Conservation (phyloP, 208 protist genomes). For the Trypanosoma mega region DNA sequence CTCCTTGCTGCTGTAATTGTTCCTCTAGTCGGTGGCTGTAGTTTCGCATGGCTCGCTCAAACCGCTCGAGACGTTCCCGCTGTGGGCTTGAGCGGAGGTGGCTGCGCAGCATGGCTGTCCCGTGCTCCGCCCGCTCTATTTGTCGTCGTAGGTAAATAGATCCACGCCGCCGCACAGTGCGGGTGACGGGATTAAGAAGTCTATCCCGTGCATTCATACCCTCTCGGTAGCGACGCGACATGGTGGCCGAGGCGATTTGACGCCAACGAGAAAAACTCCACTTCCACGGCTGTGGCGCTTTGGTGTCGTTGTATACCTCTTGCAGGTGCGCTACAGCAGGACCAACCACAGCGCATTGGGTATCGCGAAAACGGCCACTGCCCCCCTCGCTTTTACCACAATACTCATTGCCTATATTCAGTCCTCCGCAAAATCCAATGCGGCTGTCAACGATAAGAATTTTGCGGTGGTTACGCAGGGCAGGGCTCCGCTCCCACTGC, state of each 20-base stretch:
- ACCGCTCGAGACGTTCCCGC: conserved; percentile 21
- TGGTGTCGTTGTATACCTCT: conserved; percentile 86
- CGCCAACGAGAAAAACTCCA: conserved; percentile 71
- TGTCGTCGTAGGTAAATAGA: conserved; percentile 42
- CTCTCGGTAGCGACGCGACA: conserved; percentile 40
- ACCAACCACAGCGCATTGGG: conserved; percentile 74
- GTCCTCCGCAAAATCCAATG: conserved; percentile 90
- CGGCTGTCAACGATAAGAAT: conserved; percentile 80
- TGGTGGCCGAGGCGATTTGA: conserved; percentile 72
- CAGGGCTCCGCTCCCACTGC: conserved; percentile 78
- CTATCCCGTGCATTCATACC: conserved; percentile 32
- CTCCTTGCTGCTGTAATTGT: too few species aligned
- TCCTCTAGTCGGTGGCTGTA: too few species aligned
- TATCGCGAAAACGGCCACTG: conserved; percentile 84
- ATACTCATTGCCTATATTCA: conserved; percentile 94
- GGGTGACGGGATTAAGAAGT: conserved; percentile 24
- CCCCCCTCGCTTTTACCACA: conserved; percentile 65
- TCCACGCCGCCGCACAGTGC: conserved; percentile 23
- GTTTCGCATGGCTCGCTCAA: neutral
- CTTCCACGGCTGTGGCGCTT: conserved; percentile 81
- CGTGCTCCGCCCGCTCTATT: conserved; percentile 39
- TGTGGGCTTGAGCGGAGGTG: conserved; percentile 34
- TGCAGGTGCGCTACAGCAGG: conserved; percentile 73
- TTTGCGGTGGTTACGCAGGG: conserved; percentile 91
- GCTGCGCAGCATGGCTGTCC: conserved; percentile 26